Conservation (phyloP, 2,329 filamentous ascomycete genomes). For the Anisogramma anomala region DNA sequence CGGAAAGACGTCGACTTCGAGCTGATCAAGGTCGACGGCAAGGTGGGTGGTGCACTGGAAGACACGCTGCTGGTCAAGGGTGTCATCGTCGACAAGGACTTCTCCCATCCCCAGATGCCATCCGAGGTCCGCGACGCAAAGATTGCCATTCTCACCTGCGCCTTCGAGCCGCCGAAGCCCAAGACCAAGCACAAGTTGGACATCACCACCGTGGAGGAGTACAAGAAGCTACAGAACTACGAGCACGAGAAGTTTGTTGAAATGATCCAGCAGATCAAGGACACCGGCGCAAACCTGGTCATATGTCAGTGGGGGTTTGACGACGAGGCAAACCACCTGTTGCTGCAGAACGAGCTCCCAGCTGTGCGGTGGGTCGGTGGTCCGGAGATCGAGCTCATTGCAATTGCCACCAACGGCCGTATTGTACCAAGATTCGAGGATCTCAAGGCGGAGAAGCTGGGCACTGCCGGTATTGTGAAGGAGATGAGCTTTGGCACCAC, state of each 20-base stretch:
- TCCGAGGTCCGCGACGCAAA: slow-evolving; percentile 91
- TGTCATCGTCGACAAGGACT: slow-evolving; percentile 98
- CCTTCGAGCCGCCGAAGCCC: slow-evolving; percentile 96
- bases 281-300: slow-evolving; percentile 88
- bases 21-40: slow-evolving; percentile 97
- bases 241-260: slow-evolving; percentile 93
- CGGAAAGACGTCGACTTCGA: slow-evolving; percentile 98
- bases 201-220: slow-evolving; percentile 93
- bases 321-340: slow-evolving; percentile 93
- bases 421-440: slow-evolving; percentile 98
- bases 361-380: slow-evolving; percentile 97
- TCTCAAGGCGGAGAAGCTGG: slow-evolving; percentile 79
- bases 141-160: slow-evolving; percentile 93
- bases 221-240: slow-evolving; percentile 94
- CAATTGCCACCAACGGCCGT: slow-evolving; percentile 93
- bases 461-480: slow-evolving; percentile 75
- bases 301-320: slow-evolving; percentile 99
- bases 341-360: slow-evolving; percentile 90
- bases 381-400: slow-evolving; percentile 95
- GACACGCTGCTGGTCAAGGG: slow-evolving; percentile 93
- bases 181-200: slow-evolving; percentile 99
- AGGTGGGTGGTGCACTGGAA: slow-evolving; percentile 87
- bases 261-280: slow-evolving; percentile 98
- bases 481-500: slow-evolving; percentile 97
- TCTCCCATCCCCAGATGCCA: slow-evolving; percentile 98